Conservation (phyloP, 345 rosid genomes). For the Arabidopsis thaliana region DNA sequence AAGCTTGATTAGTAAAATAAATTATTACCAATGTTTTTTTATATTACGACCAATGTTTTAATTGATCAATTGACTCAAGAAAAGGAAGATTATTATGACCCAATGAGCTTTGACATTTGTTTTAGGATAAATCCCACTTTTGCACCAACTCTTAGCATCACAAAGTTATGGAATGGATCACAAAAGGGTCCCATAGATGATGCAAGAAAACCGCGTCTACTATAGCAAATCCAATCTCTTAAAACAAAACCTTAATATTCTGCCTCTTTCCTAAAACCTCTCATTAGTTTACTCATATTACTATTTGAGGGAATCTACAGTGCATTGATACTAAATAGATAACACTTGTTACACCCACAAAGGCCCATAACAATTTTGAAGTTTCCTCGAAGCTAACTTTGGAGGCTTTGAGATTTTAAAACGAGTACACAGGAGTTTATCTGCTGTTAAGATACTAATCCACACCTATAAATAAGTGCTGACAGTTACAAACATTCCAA, state of each 20-base stretch:
- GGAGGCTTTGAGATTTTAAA: slow-evolving; percentile 19
- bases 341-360: slow-evolving; percentile 42
- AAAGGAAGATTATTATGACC: slow-evolving; percentile 10
- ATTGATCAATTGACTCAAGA: not conserved
- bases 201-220: slow-evolving; percentile 48
- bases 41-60: not conserved
- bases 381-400: slow-evolving; percentile 31
- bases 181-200: slow-evolving; percentile 32
- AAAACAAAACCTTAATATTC: slow-evolving; percentile 21
- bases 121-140: slow-evolving; percentile 29
- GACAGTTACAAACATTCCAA: slow-evolving; percentile 26
- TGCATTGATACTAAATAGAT: slow-evolving; percentile 13
- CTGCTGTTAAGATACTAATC: slow-evolving; percentile 35
- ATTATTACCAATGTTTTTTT: no score
- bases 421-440: slow-evolving; percentile 31
- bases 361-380: slow-evolving; percentile 11
- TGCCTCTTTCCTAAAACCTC: slow-evolving; percentile 35
- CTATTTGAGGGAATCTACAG: slow-evolving; percentile 40
- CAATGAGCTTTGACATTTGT: slow-evolving; percentile 38
- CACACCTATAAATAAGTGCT: slow-evolving; percentile 40
- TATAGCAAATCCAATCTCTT: slow-evolving; percentile 28
- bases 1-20: no score
- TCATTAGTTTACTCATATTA: slow-evolving; percentile 36
- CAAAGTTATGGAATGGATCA: slow-evolving; percentile 35
- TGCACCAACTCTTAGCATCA: slow-evolving; percentile 41